These are phyloP conservation scores for Podospora bellae-mahoneyi DNA, from an alignment of 495 filamentous ascomycete species.

Conservation along the genomic window DNA sequence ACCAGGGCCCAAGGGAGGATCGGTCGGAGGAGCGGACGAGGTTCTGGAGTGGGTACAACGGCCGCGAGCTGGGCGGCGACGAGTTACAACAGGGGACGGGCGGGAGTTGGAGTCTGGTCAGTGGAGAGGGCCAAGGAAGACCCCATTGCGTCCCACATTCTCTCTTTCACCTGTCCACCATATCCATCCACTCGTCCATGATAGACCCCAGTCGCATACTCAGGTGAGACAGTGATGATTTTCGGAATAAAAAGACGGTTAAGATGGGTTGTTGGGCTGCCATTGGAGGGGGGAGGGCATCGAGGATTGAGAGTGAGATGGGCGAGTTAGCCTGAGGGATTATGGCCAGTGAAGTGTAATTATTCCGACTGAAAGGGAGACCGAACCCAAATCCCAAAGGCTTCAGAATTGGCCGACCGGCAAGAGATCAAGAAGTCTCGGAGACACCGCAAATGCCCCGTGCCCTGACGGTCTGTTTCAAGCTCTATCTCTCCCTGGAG, in stretches of 20 bases:
- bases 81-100: conserved; percentile 18
- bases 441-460: not conserved
- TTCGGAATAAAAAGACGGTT: conserved; percentile 1
- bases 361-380: not conserved
- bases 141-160: not conserved
- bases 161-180: not conserved
- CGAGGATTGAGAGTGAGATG: not conserved
- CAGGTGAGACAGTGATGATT: not conserved
- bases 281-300: not conserved
- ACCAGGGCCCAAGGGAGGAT: conserved; percentile 19
- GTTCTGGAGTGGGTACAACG: conserved; percentile 29
- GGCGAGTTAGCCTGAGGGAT: not conserved
- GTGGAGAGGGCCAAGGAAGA: conserved; percentile 15
- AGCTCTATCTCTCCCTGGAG: not conserved
- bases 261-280: no score
- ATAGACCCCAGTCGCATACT: not conserved
- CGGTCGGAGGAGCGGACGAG: conserved; percentile 24
- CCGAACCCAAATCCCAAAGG: not conserved
- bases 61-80: conserved; percentile 21
- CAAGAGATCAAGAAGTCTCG: not conserved
- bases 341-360: not conserved
- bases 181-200: not conserved
- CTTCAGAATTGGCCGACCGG: no score
- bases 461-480: not conserved
- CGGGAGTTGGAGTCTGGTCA: conserved; percentile 14